These are phyloP conservation scores for Cladophialophora yegresii DNA, from an alignment of 2,329 filamentous ascomycete genomes.

Conservation along the genomic window DNA sequence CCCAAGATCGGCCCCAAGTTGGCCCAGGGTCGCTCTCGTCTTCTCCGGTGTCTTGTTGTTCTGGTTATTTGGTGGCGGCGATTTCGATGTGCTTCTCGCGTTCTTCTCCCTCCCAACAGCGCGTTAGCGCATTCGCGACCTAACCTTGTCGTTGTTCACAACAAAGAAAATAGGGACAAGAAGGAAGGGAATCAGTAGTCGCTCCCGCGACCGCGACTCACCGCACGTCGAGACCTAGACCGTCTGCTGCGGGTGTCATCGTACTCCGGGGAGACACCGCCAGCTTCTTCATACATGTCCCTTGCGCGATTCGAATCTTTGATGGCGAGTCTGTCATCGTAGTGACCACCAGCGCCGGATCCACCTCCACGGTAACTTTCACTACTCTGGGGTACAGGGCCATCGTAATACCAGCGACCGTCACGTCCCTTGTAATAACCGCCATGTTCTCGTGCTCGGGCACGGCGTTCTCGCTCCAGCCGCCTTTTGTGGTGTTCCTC, in stretches of 20 bases:
- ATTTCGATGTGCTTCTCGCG: constrained; percentile 12
- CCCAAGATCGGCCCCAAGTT: constrained; percentile 16
- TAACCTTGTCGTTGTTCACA: background rate
- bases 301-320: constrained; percentile 25
- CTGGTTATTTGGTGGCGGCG: constrained; percentile 6
- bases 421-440: constrained; percentile 37
- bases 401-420: constrained; percentile 36
- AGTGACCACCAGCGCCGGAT: constrained; percentile 14
- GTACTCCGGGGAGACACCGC: background rate
- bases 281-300: constrained; percentile 24
- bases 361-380: constrained; percentile 22
- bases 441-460: constrained; percentile 28
- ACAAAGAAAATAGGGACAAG: background rate
- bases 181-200: constrained; percentile 15
- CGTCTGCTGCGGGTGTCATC: constrained; percentile 10
- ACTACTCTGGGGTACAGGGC: constrained; percentile 29
- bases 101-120: constrained; percentile 3
- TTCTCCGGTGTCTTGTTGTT: constrained; percentile 17
- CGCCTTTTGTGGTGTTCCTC: constrained; percentile 40
- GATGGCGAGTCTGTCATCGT: constrained; percentile 24
- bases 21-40: constrained; percentile 16
- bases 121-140: constrained; percentile 12
- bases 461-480: constrained; percentile 30
- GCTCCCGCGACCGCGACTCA: constrained; percentile 28
- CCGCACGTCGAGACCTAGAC: constrained; percentile 23